Percentiles rank a stretch among this genome's conserved stretches.
Conservation (phyloP, 371 early-diverging fungal species). For the Circinella umbellata region DNA sequence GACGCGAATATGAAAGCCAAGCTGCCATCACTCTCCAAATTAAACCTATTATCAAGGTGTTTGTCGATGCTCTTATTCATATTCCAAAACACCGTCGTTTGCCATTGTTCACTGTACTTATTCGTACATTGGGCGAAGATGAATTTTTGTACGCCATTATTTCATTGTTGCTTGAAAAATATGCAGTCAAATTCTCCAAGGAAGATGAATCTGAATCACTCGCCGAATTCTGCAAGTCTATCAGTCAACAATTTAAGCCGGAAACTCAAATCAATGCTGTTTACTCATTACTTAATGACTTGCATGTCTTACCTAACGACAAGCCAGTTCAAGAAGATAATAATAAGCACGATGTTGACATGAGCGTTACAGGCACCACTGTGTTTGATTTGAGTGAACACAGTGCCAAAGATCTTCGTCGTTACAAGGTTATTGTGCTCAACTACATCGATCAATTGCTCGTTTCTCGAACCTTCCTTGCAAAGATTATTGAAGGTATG, state of each 20-base stretch:
- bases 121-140: conserved; percentile 80
- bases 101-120: conserved; percentile 83
- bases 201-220: conserved; percentile 64
- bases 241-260: conserved; percentile 69
- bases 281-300: conserved; percentile 59
- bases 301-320: conserved; percentile 71
- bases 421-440: conserved; percentile 76
- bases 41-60: conserved; percentile 83
- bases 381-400: conserved; percentile 60
- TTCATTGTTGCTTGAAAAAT: conserved; percentile 75
- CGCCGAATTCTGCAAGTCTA: conserved; percentile 69
- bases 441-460: conserved; percentile 73
- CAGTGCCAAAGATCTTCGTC: conserved; percentile 71
- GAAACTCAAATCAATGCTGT: conserved; percentile 74
- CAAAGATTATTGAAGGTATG: conserved; percentile 53
- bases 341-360: conserved; percentile 27
- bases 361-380: conserved; percentile 15
- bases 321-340: conserved; percentile 47
- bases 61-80: conserved; percentile 90
- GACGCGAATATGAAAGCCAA: conserved; percentile 51
- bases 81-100: conserved; percentile 94
- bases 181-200: conserved; percentile 60
- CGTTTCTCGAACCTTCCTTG: conserved; percentile 65
- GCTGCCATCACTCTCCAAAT: conserved; percentile 53
- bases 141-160: conserved; percentile 78